Base-by-base conservation (phyloP, 345 rosid species). In the Populus nigra region DNA sequence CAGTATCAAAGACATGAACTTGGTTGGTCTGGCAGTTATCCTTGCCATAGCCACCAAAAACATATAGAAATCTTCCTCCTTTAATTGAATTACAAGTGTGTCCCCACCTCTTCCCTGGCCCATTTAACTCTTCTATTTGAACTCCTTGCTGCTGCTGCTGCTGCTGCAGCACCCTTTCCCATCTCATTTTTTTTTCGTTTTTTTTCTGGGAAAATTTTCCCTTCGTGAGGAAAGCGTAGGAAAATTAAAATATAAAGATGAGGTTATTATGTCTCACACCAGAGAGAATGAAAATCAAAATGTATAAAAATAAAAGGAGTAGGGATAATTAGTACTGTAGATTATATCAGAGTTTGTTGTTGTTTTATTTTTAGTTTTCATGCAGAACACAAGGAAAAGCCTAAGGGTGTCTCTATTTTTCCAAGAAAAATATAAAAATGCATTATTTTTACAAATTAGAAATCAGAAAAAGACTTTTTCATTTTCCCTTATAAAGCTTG, bases 31-130 rank as follows among this genome's bases (percentile, higher is more conserved):
- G 98, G 86, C 99, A 88, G 87, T 92, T 92, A 80, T 93, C 95
- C 81, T 81, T 84, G 77, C 95, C 97, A 83, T 94, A 94, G 50
- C 97, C 97, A 81, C 99, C 98, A 71, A 94, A 94, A 35, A 96
- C 91, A 73, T 92, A 96, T 71, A 96, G 90, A 86, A 92, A 88
- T 83, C 90, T 90, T 65, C 97, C 98, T 43, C 97, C 94, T 84
- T 87, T 90, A 73, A 92, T 83, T 84, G 97, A 86, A 95, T 96
- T 96, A 80, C 94, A 90, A 67, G 98, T 90, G 83, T 96, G 98
- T 49, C 99, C 98, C 97, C 99, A 96, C 89, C 97, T 89, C 83
- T 91, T 91, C 29, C 97, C 97, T 69, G 98, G 98, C 77, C 96
- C 93, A 62, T 83, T 77, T 66, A 65, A 53, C 65, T 73, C 84